Base-by-base conservation (phyloP, 2,329 filamentous ascomycete species). In the Alternaria sp. region DNA sequence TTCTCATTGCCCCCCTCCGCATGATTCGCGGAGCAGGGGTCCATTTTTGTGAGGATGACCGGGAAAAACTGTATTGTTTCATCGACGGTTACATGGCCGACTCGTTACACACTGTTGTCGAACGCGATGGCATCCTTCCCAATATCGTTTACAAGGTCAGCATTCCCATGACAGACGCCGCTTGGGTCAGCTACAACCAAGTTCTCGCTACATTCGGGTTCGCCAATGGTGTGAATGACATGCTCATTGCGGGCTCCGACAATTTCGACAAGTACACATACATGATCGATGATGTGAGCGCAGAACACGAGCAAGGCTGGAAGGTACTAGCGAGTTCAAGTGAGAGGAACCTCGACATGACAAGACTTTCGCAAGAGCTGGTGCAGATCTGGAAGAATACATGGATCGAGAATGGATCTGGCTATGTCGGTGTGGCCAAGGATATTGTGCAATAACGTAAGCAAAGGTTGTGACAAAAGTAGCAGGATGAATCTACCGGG, bases 1-100 rank as follows among this genome's bases (percentile, higher is more conserved):
- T 71, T 19, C 51, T 69, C 1, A 56, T 71, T 15, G 65, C 62
- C 4, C 67, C 68, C 3, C 54, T 71, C 15, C 56, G 45, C 12
- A 55, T 69, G 28, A 55, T 69, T 6, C 43, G 50, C 46, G 47
- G 13, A 9, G 21, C 23, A 50, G 61, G 17, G 60, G 59, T 17
- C 17, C 10, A 11, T 5, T 12, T 59, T 30, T 21, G 21, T n/a
- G 10, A 9, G 44, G 19, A 49, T 30, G 43, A 50, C 10, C 54
- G 59, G 12, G 40, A 43, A n/a, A 26, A 45, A 2, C 47, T 66
- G 11, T 49, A 51, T 17, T 15, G 30, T 10, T 68, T 67, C 36
- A 21, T 72, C 6, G 62, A 69, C 9, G 40, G 10, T 5, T 17
- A 59, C 49, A 69, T 71, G 65, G 54, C 60, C 2, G 57, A 61